Base-by-base conservation (phyloP, 2,329 filamentous ascomycete genomes). In the Pseudocercospora cruenta region DNA sequence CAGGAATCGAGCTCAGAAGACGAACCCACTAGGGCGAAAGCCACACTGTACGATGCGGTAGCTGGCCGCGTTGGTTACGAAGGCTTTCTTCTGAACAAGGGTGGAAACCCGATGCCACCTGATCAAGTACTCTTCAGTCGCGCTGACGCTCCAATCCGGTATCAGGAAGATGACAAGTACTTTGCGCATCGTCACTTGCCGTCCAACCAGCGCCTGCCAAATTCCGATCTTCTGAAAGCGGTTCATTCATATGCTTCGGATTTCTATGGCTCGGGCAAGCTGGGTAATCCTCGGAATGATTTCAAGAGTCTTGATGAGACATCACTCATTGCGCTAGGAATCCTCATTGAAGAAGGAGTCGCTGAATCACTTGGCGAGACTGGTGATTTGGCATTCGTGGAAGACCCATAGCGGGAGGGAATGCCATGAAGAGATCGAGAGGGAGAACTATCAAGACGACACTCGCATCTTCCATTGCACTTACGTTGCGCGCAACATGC, bases 241-340 rank as follows among this genome's bases (percentile, higher is more conserved):
- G 76, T 93, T 4, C 91, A 94, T 78, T 80, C 80, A 28, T 93
- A 94, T 73, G 77, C 87, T 0, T 88, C 90, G 61, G 85, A 86
- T 63, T 91, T 88, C 76, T 93, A 92, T 78, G 81, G 82, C 45
- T 79, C 79, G 21, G 65, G 66, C 12, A 58, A 53, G 3, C 45
- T 63, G 16, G 65, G 64, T 8, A 63, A 69, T 10, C 66, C 67
- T n/a, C 76, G 71, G 19, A 70, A 71, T 26, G 80, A 83, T 60
- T 85, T 82, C 70, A 80, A 84, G 69, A 91, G 87, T 76, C 87
- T 94, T 86, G 90, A 94, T 74, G 91, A 92, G 80, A 92, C 90
- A 14, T 91, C 91, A 3, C 82, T 94, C 65, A 80, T 94, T 62
- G 90, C 91, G 0, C 83, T 94, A 73, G 91, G 91, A 1, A 87